These are phyloP conservation scores for Pestalotiopsis sp. DNA, from an alignment of 2,329 filamentous ascomycete genomes.

Conservation along the genomic window DNA sequence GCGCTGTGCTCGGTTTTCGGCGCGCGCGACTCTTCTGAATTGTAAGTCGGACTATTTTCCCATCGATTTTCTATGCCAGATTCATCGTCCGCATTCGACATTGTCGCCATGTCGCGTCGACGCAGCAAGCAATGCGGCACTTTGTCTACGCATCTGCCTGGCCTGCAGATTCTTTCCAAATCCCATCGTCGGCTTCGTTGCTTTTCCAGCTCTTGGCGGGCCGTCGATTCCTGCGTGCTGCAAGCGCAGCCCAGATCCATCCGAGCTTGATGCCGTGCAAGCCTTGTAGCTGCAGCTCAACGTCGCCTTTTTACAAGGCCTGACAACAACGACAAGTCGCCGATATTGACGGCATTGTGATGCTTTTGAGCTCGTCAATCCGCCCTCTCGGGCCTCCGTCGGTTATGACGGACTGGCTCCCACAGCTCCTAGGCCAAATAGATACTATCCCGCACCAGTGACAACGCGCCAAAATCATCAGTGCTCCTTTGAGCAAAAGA, in stretches of 20 bases:
- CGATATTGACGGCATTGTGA: not conserved
- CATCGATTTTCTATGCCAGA: not conserved
- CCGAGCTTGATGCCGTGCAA: constrained; percentile 1
- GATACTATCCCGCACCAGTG: not conserved
- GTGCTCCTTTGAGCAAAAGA: not conserved
- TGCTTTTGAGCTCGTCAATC: not conserved
- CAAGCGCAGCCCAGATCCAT: not conserved
- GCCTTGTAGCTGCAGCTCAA: constrained; percentile 2
- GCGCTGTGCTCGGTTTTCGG: constrained; percentile 6
- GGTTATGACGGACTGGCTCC: not conserved
- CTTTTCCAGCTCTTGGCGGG: not conserved
- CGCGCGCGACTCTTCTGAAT: not conserved
- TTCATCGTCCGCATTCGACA: not conserved
- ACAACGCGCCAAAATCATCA: not conserved
- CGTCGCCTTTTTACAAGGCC: not conserved
- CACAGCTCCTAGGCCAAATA: not conserved
- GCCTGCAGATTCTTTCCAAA: not conserved
- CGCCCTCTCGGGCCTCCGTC: not conserved
- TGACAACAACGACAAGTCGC: not conserved
- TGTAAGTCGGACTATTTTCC: not conserved
- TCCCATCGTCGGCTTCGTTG: not conserved
- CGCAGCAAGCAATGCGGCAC: not conserved
- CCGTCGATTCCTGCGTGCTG: not conserved
- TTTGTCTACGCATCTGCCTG: not conserved
- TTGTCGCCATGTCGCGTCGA: not conserved